Evolutionary conservation across 2,329 filamentous ascomycete genomes (phyloP), one percentile per base, ranked within the genome.

Genomic region (Lachnellula suecica): DNA sequence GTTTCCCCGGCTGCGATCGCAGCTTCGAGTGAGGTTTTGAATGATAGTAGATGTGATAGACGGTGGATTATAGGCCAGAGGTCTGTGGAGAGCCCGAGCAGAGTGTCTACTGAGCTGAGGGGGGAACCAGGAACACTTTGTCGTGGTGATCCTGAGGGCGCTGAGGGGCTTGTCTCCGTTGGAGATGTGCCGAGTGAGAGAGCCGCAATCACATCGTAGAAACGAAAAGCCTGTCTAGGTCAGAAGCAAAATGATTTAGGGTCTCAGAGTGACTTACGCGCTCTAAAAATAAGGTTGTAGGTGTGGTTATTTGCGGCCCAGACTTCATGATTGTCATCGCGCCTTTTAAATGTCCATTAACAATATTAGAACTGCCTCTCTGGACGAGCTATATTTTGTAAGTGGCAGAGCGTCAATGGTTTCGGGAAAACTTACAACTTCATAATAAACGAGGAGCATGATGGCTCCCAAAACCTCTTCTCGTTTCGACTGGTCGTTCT

Each of bases 171-270:
- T 3, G 77, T 72, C 11, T 71, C 74, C 1, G 79, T 71, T 2
- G 82, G 81, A 4, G 79, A 72, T 11, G 79, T 82, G 49, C 81
- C 81, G 46, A 84, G 75, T 0, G 82, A 85, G 25, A 86, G 69
- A 1, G 83, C 82, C 5, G 82, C 78, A 51, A 85, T 85, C 20
- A 85, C 82, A 63, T 85, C 82, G 67, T 85, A 85, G 60, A 85
- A 85, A 5, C 79, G 77, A 59, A 85, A 86, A 1, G 82, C 81
- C 82, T 85, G 20, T 27, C 27, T 23, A 9, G 25, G 57, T 72
- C 29, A 71, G 63, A 37, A 34, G 23, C 8, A 17, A 19, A 13
- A 34, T 37, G 6, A 10, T 2, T 13, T 13, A 29, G n/a, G 35
- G 9, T 17, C 20, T 13, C 13, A 29, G n/a, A 13, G 19, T 13